Conservation (phyloP, 177 flowering plant genomes). For the Vitis hybrid region DNA sequence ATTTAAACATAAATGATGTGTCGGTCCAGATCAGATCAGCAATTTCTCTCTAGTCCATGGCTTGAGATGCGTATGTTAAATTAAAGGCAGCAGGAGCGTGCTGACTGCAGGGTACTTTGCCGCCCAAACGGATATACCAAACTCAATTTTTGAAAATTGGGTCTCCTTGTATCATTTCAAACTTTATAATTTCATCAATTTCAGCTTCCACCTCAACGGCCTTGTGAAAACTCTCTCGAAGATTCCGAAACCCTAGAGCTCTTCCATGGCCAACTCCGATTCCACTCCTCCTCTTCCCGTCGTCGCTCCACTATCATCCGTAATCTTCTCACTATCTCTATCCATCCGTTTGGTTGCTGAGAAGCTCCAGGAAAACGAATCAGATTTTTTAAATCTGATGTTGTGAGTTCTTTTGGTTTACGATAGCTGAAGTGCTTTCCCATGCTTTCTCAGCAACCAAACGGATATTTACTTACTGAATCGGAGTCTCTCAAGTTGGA, state of each 20-base stretch:
- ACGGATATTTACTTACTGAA: no score
- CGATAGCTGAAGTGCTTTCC: neutral
- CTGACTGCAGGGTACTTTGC: no score
- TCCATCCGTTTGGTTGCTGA: neutral
- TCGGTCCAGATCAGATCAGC: no score
- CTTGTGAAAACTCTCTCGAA: conserved; percentile 18
- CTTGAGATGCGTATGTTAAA: no score
- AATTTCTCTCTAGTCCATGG: no score
- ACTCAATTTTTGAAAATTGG: no score
- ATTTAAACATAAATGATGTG: no score
- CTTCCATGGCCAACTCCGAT: conserved; percentile 50
- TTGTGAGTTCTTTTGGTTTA: neutral
- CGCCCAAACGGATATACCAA: no score
- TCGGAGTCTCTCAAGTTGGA: no score
- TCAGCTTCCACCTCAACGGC: neutral
- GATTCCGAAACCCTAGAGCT: neutral
- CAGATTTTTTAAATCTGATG: neutral
- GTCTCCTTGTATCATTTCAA: no score
- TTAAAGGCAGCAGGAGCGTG: no score
- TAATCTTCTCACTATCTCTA: conserved; percentile 14
- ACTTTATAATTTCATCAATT: neutral
- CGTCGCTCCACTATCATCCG: conserved; percentile 37
- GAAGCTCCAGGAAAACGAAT: neutral
- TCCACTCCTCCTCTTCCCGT: conserved; percentile 34
- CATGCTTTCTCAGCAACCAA: no score